Evolutionary conservation across 129 eudicot genomes (phyloP), one percentile per base, ranked within the genome.

Genomic region (Artemisia annua): DNA sequence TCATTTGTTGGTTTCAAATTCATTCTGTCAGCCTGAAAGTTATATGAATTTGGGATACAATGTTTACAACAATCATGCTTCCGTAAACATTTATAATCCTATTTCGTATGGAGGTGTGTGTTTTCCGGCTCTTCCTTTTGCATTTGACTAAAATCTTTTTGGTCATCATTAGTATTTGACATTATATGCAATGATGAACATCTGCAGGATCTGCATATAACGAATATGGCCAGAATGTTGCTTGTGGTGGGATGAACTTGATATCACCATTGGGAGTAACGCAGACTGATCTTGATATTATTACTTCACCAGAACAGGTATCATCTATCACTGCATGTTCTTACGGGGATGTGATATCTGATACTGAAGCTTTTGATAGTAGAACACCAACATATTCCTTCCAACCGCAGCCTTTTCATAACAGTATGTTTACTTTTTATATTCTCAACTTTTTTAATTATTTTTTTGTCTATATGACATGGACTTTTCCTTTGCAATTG

Each of bases 301-400:
- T 76, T 67, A 44, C 85, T 65, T 88, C 89, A 73, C 88, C 86
- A 19, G 86, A 81, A 73, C 86, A 75, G 32, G 80, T 77, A 50
- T 87, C 92, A 49, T 68, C 86, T 51, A 62, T 87, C 71, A 84
- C 87, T 10, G 79, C 72, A 18, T 76, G 82, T 77, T 88, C 88
- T 70, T 71, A 82, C 43, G 73, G 74, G 35, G 87, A 81, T 62
- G 60, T 75, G 39, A n/a, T 61, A 70, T 70, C 85, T 24, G 82
- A 78, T 67, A 62, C 75, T 39, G 85, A 79, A 81, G 75, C 78
- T 63, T 77, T 69, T 77, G 89, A 83, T 20, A 72, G 69, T 67
- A 85, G 81, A 57, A 39, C 81, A 52, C 61, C 63, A 18, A 63
- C 12, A 26, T 35, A 67, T 28, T 70, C 81, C 48, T 70, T 67